Percentiles rank a stretch among this genome's conserved stretches.
phyloP scores from a whole-genome alignment of 108 stramenopile genomes.

The Seminavis robusta region DNA sequence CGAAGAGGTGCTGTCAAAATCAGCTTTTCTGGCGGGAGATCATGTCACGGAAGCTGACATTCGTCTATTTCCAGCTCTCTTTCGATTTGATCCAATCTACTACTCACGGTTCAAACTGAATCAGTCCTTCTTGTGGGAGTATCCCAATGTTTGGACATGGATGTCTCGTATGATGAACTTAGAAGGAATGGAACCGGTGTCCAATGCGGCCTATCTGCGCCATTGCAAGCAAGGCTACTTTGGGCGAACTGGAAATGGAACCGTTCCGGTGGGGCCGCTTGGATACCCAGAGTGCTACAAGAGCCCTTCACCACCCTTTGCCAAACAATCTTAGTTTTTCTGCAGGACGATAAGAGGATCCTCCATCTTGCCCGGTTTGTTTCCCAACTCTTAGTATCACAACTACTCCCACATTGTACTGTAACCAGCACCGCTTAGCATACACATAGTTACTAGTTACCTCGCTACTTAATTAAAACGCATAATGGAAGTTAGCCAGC shows the following conservation, averaged over 20 bases:
- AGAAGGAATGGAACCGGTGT: conserved; percentile 25
- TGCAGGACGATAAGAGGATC: no score
- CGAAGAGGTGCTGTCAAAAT: conserved; percentile 48
- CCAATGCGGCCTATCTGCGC: conserved; percentile 27
- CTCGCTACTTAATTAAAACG: no score
- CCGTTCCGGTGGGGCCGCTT: conserved; percentile 31
- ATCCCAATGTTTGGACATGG: conserved; percentile 67
- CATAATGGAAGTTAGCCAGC: no score
- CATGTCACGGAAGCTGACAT: conserved; percentile 86
- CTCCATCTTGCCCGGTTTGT: no score
- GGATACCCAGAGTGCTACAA: conserved; percentile 39
- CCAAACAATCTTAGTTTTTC: no score
- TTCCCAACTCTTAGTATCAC: no score
- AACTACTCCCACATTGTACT: no score
- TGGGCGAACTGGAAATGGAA: conserved; percentile 42
- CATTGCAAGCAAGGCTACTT: conserved; percentile 57
- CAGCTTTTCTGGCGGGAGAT: conserved; percentile 57
- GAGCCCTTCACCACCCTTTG: no score
- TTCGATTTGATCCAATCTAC: conserved; percentile 88
- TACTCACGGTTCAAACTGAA: conserved; percentile 86
- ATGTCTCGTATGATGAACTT: conserved; percentile 30
- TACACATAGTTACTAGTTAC: no score
- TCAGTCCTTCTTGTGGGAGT: conserved; percentile 36
- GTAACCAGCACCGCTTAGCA: no score
- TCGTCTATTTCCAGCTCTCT: conserved; percentile 78